Conservation (phyloP, 345 rosid species). For the Brassica nigra region DNA sequence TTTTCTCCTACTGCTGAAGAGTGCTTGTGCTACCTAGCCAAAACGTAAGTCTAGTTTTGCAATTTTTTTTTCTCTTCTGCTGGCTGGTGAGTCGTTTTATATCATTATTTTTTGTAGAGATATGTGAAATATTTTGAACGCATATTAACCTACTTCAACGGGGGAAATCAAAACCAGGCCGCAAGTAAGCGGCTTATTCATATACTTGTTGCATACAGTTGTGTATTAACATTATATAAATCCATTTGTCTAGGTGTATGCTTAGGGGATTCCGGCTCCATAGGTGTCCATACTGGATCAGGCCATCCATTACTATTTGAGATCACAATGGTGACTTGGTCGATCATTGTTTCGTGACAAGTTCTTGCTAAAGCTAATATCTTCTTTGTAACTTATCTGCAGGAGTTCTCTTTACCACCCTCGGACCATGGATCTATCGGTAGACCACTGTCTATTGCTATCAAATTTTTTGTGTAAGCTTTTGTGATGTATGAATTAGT, state of each 20-base stretch:
- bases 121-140: constrained; percentile 85
- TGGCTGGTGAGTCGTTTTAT: constrained; percentile 1
- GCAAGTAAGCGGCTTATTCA: constrained; percentile 49
- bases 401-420: constrained; percentile 82
- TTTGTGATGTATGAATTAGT: constrained; percentile 7
- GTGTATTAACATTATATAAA: constrained; percentile 6
- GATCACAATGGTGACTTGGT: constrained; percentile 64
- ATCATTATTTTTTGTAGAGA: constrained; percentile 48
- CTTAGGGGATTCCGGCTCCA: constrained; percentile 89
- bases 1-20: constrained; percentile 84
- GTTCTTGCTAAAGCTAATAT: neutral
- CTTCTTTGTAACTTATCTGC: constrained; percentile 13
- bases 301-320: constrained; percentile 75
- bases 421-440: constrained; percentile 72
- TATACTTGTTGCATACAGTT: constrained; percentile 8
- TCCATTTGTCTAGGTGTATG: constrained; percentile 61
- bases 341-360: constrained; percentile 16
- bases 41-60: constrained; percentile 56
- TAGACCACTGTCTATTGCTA: constrained; percentile 39
- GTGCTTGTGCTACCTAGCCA: constrained; percentile 85
- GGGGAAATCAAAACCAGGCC: constrained; percentile 74
- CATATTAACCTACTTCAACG: constrained; percentile 68
- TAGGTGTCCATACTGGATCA: constrained; percentile 84
- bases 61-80: constrained; percentile 6
- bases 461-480: neutral